Conservation (phyloP, 306 rosid genomes). For the Casuarina equisetifolia region DNA sequence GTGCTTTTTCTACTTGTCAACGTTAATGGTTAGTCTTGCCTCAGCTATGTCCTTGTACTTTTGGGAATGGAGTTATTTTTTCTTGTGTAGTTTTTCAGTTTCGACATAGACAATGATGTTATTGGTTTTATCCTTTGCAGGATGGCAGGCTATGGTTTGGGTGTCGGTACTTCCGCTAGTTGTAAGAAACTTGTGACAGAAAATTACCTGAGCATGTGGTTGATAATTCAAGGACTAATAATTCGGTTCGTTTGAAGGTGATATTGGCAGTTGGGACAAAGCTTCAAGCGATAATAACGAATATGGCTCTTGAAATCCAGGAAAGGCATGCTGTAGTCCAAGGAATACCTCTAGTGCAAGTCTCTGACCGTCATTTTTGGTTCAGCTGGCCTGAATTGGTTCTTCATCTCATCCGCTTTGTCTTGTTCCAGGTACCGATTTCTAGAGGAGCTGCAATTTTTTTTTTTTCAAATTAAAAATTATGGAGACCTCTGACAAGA, state of each 20-base stretch:
- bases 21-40: constrained; percentile 67
- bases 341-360: constrained; percentile 97
- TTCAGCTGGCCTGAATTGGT: constrained; percentile 73
- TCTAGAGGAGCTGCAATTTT: not conserved
- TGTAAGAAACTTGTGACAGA: constrained; percentile 43
- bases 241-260: constrained; percentile 51
- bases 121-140: constrained; percentile 44
- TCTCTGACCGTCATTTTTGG: constrained; percentile 89
- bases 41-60: constrained; percentile 2
- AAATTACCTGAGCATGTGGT: not conserved
- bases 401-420: constrained; percentile 83
- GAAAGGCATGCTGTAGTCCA: constrained; percentile 93
- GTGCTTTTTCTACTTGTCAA: constrained; percentile 81
- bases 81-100: not conserved
- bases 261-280: constrained; percentile 88
- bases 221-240: constrained; percentile 17
- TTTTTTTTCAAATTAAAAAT: not conserved
- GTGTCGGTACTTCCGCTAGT: constrained; percentile 72
- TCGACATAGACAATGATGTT: constrained; percentile 1
- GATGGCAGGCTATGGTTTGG: constrained; percentile 68
- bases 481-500: constrained; percentile 19
- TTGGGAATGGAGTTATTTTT: not conserved
- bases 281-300: constrained; percentile 83
- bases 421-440: constrained; percentile 76
- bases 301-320: constrained; percentile 88